These are phyloP conservation scores for Botryotinia narcissicola DNA, from an alignment of 2,329 filamentous ascomycete species.

Conservation along the genomic window DNA sequence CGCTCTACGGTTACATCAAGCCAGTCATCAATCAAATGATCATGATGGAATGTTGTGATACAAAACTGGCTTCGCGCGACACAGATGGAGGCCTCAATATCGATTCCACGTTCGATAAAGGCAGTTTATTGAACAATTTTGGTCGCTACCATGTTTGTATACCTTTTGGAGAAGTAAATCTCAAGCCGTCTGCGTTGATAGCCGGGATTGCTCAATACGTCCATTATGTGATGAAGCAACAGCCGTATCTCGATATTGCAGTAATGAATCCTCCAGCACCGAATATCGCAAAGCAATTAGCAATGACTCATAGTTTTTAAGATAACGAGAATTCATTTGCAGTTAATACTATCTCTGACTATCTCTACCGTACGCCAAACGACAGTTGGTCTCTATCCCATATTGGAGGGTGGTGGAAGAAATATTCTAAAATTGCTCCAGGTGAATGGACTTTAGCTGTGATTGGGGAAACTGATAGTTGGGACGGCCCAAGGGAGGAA, in stretches of 20 bases:
- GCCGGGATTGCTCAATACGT: conserved; percentile 3
- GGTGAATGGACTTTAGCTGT: conserved; percentile 8
- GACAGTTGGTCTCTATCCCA: not conserved
- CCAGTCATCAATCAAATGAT: conserved; percentile 4
- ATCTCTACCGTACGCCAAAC: not conserved
- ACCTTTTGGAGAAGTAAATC: not conserved
- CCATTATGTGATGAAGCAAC: not conserved
- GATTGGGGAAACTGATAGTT: not conserved
- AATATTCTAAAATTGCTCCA: not conserved
- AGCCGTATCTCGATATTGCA: not conserved
- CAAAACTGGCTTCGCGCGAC: not conserved
- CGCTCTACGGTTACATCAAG: not conserved
- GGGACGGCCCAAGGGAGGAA: not conserved
- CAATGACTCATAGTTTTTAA: not conserved
- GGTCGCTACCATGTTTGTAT: not conserved
- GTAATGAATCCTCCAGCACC: not conserved
- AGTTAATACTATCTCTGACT: not conserved
- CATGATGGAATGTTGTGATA: not conserved
- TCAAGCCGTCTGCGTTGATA: not conserved
- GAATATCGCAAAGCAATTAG: not conserved
- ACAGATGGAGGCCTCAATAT: not conserved
- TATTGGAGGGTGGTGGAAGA: not conserved
- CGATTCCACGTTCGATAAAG: not conserved
- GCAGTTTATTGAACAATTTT: not conserved
- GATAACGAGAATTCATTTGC: not conserved